Percentiles rank a stretch among this genome's conserved stretches.
Conservation (phyloP, 345 rosid species). For the Triadica sebifera region DNA sequence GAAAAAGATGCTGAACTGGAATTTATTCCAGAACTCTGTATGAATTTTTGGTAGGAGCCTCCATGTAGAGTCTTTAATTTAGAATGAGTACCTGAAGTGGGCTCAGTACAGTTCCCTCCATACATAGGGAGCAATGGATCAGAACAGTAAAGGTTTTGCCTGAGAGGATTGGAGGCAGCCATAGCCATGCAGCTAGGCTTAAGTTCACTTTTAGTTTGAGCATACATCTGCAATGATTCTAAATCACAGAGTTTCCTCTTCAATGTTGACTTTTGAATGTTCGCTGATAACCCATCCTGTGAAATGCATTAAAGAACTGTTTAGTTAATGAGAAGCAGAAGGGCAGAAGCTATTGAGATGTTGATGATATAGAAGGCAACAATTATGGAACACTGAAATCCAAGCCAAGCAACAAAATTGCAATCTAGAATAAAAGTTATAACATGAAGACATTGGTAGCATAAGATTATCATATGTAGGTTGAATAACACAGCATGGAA, state of each 20-base stretch:
- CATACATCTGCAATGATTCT: conserved; percentile 30
- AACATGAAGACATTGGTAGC: not conserved
- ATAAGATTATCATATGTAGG: not conserved
- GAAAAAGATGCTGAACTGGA: conserved; percentile 81
- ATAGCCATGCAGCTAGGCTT: conserved; percentile 38
- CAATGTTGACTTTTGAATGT: conserved; percentile 31
- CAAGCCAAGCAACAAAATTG: not conserved
- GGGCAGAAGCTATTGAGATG: not conserved
- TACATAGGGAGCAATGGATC: conserved; percentile 25
- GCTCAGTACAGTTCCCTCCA: conserved; percentile 45
- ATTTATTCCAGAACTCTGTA: conserved; percentile 69
- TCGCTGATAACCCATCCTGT: conserved; percentile 34
- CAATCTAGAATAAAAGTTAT: not conserved
- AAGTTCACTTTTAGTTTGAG: conserved; percentile 34
- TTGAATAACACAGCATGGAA: not conserved
- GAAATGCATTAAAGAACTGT: conserved; percentile 25
- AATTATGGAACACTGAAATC: not conserved
- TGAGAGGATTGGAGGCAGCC: conserved; percentile 29
- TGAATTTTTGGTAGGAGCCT: conserved; percentile 53
- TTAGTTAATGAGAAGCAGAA: conserved; percentile 20
- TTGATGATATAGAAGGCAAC: not conserved
- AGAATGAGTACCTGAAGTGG: conserved; percentile 80
- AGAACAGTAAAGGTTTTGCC: conserved; percentile 30
- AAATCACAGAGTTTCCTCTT: conserved; percentile 28
- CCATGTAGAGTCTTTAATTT: conserved; percentile 68